Evolutionary conservation across 768 basidiomycete species (phyloP), one percentile per base, ranked within the genome.

Genomic region (Leccinellum rugosiceps): DNA sequence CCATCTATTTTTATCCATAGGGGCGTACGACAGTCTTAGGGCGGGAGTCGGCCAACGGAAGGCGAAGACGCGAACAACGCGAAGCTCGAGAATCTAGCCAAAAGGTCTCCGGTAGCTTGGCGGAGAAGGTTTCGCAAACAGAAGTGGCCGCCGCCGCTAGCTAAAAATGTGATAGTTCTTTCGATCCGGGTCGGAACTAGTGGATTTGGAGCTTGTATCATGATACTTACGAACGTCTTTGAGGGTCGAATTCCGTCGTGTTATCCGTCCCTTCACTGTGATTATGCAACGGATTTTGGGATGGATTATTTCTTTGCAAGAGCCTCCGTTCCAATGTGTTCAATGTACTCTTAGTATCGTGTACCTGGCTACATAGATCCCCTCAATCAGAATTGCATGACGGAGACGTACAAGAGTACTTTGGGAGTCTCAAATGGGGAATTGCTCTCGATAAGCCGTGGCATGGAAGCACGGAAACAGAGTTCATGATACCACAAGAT

Each of bases 21-120:
- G 87, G 87, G 38, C 83, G 87, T 41, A 83, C 81, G n/a, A 84
- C 70, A 53, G 55, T 89, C 50, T 68, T 87, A 45, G 85, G 86
- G 17, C 65, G 64, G 50, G 83, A 88, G 66, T 83, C 81, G 14
- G 79, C 78, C 0, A 78, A 78, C 13, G 83, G 75, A 17, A 62
- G 55, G 14, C 72, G 73, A 19, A 74, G 69, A 15, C 71, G 73
- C 17, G 55, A 61, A 15, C 65, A 56, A 5, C 68, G 68, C 25
- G 74, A 72, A 50, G 58, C 54, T 6, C 50, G 50, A 38, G 51
- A n/a, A 2, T 26, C 52, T 8, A 34, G 2, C 6, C 21, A 3
- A 21, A 46, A 34, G 21, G 2, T 4, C 9, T 19, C 30, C 10
- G 25, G 47, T 11, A 56, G 23, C 8, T 3, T 35, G 3, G 13